phyloP scores from a whole-genome alignment of 371 early-diverging fungal genomes.

The Mucor velutinosus region DNA sequence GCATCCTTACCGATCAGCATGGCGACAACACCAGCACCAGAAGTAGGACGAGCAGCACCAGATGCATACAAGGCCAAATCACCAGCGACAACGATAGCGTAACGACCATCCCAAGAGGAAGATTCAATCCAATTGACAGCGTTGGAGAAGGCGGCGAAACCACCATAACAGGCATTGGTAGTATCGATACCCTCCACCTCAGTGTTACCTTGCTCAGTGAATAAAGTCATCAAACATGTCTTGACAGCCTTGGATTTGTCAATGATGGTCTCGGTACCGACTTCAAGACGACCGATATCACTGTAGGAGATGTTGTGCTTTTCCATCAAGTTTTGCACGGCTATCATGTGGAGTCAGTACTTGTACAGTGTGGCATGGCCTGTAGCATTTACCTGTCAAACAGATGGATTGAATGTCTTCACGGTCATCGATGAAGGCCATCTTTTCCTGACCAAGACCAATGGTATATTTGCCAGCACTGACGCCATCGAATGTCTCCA shows the following conservation, averaged over 20 bases:
- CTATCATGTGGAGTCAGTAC: no score
- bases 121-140: slow-evolving; percentile 96
- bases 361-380: no score
- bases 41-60: slow-evolving; percentile 93
- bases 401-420: slow-evolving; percentile 96
- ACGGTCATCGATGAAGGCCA: slow-evolving; percentile 95
- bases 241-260: slow-evolving; percentile 98
- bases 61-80: slow-evolving; percentile 97
- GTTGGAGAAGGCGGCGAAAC: slow-evolving; percentile 95
- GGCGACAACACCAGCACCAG: slow-evolving; percentile 95
- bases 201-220: slow-evolving; percentile 87
- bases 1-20: slow-evolving; percentile 95
- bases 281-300: slow-evolving; percentile 94
- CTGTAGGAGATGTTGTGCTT: slow-evolving; percentile 85
- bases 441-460: slow-evolving; percentile 94
- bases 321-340: slow-evolving; percentile 87
- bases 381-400: slow-evolving; percentile 72
- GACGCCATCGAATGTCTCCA: slow-evolving; percentile 90
- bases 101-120: slow-evolving; percentile 91
- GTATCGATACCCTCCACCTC: slow-evolving; percentile 97
- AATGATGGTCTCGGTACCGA: slow-evolving; percentile 98
- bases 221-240: slow-evolving; percentile 94
- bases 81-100: slow-evolving; percentile 92
- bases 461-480: slow-evolving; percentile 97
- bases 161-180: slow-evolving; percentile 99